These are phyloP conservation scores for Aspergillus sp. DNA, from an alignment of 2,329 filamentous ascomycete genomes.

Conservation along the genomic window DNA sequence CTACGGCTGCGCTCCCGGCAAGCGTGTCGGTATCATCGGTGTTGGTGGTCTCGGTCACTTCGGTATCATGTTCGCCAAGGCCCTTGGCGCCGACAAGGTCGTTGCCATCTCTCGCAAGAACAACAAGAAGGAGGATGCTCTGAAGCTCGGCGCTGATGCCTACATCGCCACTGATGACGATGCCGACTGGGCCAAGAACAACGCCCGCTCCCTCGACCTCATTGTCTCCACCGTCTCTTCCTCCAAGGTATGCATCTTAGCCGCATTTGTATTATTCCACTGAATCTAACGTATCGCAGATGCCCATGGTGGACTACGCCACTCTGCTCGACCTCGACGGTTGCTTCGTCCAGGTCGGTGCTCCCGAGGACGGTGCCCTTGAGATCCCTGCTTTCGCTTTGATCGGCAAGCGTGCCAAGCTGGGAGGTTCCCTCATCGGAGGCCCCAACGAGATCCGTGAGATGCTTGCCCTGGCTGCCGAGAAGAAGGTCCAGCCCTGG, in stretches of 20 bases:
- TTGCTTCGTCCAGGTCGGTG: conserved; percentile 65
- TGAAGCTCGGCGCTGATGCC: conserved; percentile 56
- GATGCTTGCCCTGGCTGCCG: conserved; percentile 47
- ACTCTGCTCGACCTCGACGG: conserved; percentile 58
- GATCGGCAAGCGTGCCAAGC: conserved; percentile 52
- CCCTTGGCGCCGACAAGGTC: conserved; percentile 49
- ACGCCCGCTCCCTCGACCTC: conserved; percentile 54
- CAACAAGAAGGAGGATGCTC: conserved; percentile 55
- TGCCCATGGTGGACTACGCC: conserved; percentile 66
- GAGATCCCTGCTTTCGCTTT: conserved; percentile 59
- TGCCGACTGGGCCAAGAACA: conserved; percentile 52
- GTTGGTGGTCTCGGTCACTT: conserved; percentile 20
- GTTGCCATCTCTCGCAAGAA: conserved; percentile 56
- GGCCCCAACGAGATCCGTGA: conserved; percentile 44
- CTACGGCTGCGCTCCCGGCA: conserved; percentile 20
- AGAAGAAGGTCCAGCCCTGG: conserved; percentile 45
- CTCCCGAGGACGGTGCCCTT: conserved; percentile 60
- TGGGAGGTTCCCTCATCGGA: conserved; percentile 51
- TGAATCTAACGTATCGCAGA: conserved; percentile 30
- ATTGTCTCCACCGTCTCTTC: conserved; percentile 60
- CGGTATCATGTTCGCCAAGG: conserved; percentile 23
- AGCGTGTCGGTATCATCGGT: conserved; percentile 19
- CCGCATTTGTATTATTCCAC: too few species aligned
- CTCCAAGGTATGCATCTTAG: conserved; percentile 15
- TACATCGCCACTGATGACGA: conserved; percentile 61